Percentiles rank a stretch among this genome's conserved stretches.
Conservation (phyloP, 2,329 filamentous ascomycete genomes). For the Aspergillaceae sp. region DNA sequence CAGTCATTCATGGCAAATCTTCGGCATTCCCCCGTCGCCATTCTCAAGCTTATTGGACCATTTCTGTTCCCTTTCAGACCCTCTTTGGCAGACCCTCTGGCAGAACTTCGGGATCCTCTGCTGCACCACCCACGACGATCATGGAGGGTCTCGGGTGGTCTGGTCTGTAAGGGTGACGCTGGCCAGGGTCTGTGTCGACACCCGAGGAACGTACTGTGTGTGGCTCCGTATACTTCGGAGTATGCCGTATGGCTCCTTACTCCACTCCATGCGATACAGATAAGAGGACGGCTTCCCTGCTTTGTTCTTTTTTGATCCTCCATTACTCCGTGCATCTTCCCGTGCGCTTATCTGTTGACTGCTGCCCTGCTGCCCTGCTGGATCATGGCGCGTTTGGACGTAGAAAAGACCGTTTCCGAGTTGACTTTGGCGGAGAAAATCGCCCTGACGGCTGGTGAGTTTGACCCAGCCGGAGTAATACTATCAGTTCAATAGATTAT, state of each 20-base stretch:
- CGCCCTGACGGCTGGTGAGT: conserved; percentile 26
- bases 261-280: no score
- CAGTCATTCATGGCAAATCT: neutral
- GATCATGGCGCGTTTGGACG: conserved; percentile 27
- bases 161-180: no score
- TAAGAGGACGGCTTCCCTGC: neutral
- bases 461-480: conserved; percentile 3
- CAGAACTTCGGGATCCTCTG: neutral
- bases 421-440: conserved; percentile 54
- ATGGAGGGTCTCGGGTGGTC: no score
- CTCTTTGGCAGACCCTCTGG: neutral
- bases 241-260: no score
- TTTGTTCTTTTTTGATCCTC: neutral
- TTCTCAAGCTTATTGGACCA: neutral
- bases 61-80: neutral
- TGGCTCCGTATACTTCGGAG: no score
- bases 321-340: neutral
- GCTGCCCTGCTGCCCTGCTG: neutral
- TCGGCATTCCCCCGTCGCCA: no score
- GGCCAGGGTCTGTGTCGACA: no score
- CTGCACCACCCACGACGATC: no score
- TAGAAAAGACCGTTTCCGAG: conserved; percentile 44
- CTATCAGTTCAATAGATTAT: neutral
- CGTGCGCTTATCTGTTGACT: neutral
- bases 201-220: no score